Evolutionary conservation across 1,284 basidiomycete species (phyloP).

Genomic region (Ustilago sp.): DNA sequence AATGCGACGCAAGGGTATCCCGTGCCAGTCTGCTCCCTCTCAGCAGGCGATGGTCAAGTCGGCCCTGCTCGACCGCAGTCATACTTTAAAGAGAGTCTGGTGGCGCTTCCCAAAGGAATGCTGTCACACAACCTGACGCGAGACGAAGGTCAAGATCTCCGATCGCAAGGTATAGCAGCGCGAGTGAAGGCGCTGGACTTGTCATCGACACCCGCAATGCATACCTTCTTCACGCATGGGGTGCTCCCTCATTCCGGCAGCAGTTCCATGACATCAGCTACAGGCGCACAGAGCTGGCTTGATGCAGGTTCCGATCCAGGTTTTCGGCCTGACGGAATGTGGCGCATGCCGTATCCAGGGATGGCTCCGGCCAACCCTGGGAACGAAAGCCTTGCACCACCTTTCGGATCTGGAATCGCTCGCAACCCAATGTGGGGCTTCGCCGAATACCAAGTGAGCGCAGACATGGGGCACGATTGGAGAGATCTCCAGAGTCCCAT

Average conservation of each 20-base stretch:
- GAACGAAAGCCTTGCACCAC: background rate
- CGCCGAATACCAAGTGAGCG: background rate
- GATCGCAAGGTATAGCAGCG: conserved; percentile 5
- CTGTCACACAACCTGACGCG: background rate
- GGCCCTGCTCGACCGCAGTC: background rate
- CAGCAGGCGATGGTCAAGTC: background rate
- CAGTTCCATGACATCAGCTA: background rate
- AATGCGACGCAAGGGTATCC: background rate
- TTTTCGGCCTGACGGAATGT: background rate
- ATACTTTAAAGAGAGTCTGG: background rate
- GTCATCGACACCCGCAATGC: background rate
- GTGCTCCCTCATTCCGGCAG: background rate
- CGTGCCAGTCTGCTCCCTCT: background rate
- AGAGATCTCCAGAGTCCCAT: background rate
- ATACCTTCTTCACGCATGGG: background rate
- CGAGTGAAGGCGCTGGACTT: conserved; percentile 10
- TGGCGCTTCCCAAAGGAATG: too few species aligned
- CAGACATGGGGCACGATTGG: background rate
- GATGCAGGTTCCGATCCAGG: background rate
- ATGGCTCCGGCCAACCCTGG: background rate
- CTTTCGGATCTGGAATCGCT: background rate
- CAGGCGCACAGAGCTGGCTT: background rate
- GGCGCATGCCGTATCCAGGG: background rate
- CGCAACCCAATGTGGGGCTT: conserved; percentile 26
- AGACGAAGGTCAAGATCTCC: background rate